These are phyloP conservation scores for Lindgomyces ingoldianus DNA, from an alignment of 495 filamentous ascomycete genomes.

Conservation along the genomic window DNA sequence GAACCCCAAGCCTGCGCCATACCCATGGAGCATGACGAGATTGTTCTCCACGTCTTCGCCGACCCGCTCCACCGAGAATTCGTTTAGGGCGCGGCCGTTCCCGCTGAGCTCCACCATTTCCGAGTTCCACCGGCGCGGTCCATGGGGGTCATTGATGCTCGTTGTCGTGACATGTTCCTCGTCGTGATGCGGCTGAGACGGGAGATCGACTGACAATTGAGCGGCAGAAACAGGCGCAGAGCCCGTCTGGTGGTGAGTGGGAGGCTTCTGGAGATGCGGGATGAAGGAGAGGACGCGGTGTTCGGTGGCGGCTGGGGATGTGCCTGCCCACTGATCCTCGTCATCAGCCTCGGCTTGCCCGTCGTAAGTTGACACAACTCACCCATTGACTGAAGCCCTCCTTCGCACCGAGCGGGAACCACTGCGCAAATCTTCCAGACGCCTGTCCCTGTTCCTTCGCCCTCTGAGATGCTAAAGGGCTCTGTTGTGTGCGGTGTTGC, in stretches of 20 bases:
- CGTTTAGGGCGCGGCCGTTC: conserved; percentile 84
- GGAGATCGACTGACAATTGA: conserved; percentile 42
- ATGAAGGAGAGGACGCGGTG: conserved; percentile 86
- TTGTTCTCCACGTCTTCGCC: conserved; percentile 76
- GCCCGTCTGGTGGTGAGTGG: conserved; percentile 69
- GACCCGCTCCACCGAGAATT: conserved; percentile 84
- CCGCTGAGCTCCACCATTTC: conserved; percentile 81
- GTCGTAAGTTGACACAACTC: conserved; percentile 37
- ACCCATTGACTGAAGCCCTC: conserved; percentile 94
- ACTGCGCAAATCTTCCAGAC: conserved; percentile 42
- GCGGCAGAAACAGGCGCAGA: conserved; percentile 50
- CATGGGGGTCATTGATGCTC: conserved; percentile 74
- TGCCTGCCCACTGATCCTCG: conserved; percentile 69
- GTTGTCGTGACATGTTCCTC: conserved; percentile 52
- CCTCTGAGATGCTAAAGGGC: conserved; percentile 56
- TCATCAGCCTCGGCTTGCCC: conserved; percentile 6
- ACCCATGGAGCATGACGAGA: conserved; percentile 96
- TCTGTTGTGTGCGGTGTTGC: conserved; percentile 48
- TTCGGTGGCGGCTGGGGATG: conserved; percentile 82
- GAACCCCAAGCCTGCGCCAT: conserved; percentile 92
- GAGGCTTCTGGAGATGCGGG: conserved; percentile 75
- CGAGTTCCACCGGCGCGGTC: conserved; percentile 81
- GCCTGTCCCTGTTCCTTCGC: conserved; percentile 45
- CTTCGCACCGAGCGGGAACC: conserved; percentile 87
- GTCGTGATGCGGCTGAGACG: conserved; percentile 47